Percentiles rank a stretch among this genome's conserved stretches.
phyloP scores from a whole-genome alignment of 345 rosid genomes.

The Xanthoceras sorbifolium region DNA sequence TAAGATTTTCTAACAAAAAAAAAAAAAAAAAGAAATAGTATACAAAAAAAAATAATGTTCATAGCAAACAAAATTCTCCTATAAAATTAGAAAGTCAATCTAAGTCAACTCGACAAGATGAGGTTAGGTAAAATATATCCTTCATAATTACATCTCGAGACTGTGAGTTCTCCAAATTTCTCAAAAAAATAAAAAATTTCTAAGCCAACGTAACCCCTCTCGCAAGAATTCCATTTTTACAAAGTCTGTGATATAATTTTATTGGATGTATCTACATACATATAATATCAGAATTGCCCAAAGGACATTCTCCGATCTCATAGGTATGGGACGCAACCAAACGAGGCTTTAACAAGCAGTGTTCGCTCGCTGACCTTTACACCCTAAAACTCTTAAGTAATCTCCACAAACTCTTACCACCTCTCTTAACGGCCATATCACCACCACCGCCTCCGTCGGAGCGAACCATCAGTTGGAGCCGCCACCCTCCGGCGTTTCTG shows the following conservation, averaged over 20 bases:
- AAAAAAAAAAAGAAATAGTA: too few relatives aligned
- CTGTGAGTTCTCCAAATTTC: too few relatives aligned
- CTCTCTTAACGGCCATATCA: conserved; percentile 2
- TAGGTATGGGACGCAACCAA: conserved; percentile 8
- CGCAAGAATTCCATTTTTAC: neutral
- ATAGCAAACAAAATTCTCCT: too few relatives aligned
- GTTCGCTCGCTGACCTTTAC: conserved; percentile 19
- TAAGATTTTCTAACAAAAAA: too few relatives aligned
- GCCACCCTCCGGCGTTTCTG: conserved; percentile 36
- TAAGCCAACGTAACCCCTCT: too few relatives aligned
- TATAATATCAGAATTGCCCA: too few relatives aligned
- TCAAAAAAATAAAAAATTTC: too few relatives aligned
- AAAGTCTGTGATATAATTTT: too few relatives aligned
- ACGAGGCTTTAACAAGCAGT: conserved; percentile 31
- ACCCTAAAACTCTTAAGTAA: conserved; percentile 34
- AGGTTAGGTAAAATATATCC: too few relatives aligned
- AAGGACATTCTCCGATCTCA: neutral
- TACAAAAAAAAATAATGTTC: neutral
- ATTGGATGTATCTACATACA: neutral
- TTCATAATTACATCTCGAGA: too few relatives aligned
- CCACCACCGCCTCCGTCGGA: neutral
- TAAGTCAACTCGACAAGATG: neutral
- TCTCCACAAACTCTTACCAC: conserved; percentile 36
- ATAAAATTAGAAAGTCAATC: neutral
- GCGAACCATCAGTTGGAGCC: neutral